Conservation (phyloP, 1,284 basidiomycete genomes). For the Pterula multifida region DNA sequence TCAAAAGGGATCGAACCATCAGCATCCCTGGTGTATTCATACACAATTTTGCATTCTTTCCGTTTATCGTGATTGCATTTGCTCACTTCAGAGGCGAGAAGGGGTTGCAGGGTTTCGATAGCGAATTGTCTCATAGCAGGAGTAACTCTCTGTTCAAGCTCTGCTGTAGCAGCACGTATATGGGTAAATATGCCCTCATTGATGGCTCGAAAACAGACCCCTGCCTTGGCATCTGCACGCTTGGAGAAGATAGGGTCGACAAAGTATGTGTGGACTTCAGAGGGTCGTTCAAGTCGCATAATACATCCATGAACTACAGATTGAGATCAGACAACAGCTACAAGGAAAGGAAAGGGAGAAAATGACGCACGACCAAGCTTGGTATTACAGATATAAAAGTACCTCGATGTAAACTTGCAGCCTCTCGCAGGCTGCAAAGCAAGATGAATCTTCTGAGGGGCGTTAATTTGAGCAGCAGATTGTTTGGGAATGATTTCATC, state of each 20-base stretch:
- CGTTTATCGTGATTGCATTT: neutral
- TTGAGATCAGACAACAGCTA: too few species aligned
- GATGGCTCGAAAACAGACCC: neutral
- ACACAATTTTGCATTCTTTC: neutral
- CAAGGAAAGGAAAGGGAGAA: too few species aligned
- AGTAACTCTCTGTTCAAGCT: neutral
- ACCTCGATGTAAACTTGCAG: neutral
- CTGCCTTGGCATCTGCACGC: neutral
- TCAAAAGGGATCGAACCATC: neutral
- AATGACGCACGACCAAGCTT: neutral
- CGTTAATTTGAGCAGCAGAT: neutral
- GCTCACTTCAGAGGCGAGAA: neutral
- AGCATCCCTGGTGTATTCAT: neutral
- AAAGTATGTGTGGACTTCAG: neutral
- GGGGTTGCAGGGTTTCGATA: neutral
- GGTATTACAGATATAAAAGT: neutral
- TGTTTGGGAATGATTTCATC: neutral
- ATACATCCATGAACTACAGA: neutral
- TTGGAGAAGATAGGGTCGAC: neutral
- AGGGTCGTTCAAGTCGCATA: neutral
- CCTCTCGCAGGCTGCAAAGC: neutral
- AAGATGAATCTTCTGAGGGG: neutral
- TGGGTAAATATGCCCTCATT: neutral
- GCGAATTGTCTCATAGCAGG: neutral
- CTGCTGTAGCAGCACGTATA: neutral